phyloP scores from a whole-genome alignment of 2,329 filamentous ascomycete genomes.

The Penicillium sp. region DNA sequence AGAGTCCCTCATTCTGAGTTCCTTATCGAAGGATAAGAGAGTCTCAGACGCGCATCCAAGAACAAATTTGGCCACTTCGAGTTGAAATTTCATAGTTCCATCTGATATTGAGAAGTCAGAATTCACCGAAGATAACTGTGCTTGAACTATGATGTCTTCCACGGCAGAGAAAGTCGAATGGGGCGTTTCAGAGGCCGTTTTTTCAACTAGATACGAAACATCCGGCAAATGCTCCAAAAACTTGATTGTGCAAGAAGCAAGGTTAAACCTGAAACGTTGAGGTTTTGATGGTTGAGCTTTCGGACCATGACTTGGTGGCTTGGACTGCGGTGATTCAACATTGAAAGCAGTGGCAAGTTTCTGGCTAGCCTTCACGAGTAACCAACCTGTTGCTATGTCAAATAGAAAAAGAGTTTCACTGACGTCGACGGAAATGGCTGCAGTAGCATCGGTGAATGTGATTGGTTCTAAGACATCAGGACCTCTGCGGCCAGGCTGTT shows the following conservation, averaged over 20 bases:
- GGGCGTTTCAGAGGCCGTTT: conserved; percentile 13
- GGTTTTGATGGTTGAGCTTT: not conserved
- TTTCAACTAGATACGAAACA: conserved; percentile 22
- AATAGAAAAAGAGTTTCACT: conserved; percentile 29
- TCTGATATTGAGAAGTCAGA: conserved; percentile 21
- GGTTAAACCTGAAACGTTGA: conserved; percentile 21
- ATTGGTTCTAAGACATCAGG: conserved; percentile 5
- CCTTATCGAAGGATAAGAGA: conserved; percentile 51
- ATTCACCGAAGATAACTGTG: conserved; percentile 23
- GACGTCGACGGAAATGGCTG: conserved; percentile 29
- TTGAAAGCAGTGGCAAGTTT: conserved; percentile 23
- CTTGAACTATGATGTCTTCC: conserved; percentile 32
- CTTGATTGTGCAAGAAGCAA: conserved; percentile 30
- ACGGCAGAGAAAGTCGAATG: conserved; percentile 20
- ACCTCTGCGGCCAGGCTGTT: conserved; percentile 1
- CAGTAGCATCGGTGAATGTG: conserved; percentile 5
- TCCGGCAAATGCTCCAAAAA: conserved; percentile 36
- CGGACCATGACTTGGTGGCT: not conserved
- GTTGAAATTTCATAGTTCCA: conserved; percentile 23
- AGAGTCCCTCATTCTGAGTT: conserved; percentile 44
- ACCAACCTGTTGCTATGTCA: conserved; percentile 41
- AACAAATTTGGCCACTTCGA: conserved; percentile 40
- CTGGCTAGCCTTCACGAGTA: conserved; percentile 35
- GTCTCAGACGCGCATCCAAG: conserved; percentile 48
- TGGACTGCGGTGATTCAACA: conserved; percentile 9